Percentiles rank a stretch among this genome's conserved stretches.
Conservation (phyloP, 495 filamentous ascomycete genomes). For the Podospora bellae-mahoneyi region DNA sequence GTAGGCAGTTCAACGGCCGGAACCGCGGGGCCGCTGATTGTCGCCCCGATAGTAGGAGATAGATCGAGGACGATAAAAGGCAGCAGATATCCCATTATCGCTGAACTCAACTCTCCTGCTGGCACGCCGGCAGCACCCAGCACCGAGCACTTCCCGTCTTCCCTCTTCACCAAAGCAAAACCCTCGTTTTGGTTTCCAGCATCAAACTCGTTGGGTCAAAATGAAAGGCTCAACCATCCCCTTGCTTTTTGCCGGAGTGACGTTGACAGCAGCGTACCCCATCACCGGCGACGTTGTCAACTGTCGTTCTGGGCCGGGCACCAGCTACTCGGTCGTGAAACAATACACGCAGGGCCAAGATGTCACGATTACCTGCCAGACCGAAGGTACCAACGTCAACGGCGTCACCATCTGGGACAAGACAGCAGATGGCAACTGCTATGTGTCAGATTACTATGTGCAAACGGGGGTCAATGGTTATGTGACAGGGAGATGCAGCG, state of each 20-base stretch:
- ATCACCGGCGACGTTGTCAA: conserved; percentile 23
- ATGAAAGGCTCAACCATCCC: conserved; percentile 18
- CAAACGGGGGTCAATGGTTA: conserved; percentile 28
- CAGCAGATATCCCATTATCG: neutral
- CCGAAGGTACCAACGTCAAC: conserved; percentile 17
- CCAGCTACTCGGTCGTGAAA: conserved; percentile 23
- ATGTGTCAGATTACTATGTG: conserved; percentile 31
- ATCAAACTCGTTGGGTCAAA: neutral
- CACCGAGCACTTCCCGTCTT: neutral
- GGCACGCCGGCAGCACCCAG: too few relatives aligned
- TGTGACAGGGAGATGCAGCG: conserved; percentile 20
- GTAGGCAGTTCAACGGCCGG: too few relatives aligned
- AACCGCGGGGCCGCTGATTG: neutral
- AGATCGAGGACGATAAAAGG: neutral
- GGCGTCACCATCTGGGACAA: conserved; percentile 35
- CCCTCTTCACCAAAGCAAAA: neutral
- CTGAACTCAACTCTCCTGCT: neutral
- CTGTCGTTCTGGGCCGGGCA: conserved; percentile 30
- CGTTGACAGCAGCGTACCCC: conserved; percentile 17
- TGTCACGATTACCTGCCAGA: conserved; percentile 31
- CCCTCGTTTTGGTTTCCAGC: neutral
- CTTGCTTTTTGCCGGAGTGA: conserved; percentile 3
- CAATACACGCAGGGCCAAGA: conserved; percentile 24
- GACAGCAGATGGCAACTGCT: conserved; percentile 29
- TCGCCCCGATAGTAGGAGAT: neutral